phyloP scores from a whole-genome alignment of 2,329 filamentous ascomycete species.

The Bipolaris victoriae region DNA sequence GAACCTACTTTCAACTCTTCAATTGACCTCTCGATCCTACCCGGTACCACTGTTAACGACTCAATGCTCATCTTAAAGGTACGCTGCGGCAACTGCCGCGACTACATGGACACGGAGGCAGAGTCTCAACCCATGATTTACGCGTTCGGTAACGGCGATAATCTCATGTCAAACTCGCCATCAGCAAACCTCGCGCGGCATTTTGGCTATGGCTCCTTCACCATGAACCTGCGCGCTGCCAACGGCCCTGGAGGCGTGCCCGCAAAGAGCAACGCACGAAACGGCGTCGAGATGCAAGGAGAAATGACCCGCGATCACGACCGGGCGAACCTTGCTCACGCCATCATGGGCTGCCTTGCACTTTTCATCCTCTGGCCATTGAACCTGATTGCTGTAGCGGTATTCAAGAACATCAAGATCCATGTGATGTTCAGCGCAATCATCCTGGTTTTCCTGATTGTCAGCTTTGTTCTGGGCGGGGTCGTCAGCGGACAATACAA shows the following conservation, averaged over 20 bases:
- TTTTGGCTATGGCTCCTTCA: slow-evolving; percentile 49
- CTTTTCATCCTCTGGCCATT: slow-evolving; percentile 43
- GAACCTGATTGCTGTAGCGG: slow-evolving; percentile 46
- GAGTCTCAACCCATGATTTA: slow-evolving; percentile 50
- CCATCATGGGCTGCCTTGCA: slow-evolving; percentile 41
- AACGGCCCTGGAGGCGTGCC: slow-evolving; percentile 47
- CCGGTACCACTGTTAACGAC: slow-evolving; percentile 41
- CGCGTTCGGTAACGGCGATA: slow-evolving; percentile 48
- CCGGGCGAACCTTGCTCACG: slow-evolving; percentile 38
- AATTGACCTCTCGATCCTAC: slow-evolving; percentile 38
- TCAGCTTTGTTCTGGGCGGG: slow-evolving; percentile 52
- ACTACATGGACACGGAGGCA: slow-evolving; percentile 42
- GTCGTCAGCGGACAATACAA: slow-evolving; percentile 50
- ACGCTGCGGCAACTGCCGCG: slow-evolving; percentile 49
- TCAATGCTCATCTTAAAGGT: slow-evolving; percentile 48
- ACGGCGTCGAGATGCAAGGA: slow-evolving; percentile 34
- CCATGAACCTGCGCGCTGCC: slow-evolving; percentile 50
- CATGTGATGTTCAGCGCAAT: slow-evolving; percentile 52
- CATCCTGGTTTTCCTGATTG: slow-evolving; percentile 46
- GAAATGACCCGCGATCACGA: slow-evolving; percentile 35
- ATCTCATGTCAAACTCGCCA: slow-evolving; percentile 34
- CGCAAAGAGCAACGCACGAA: slow-evolving; percentile 19
- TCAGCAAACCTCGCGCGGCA: slow-evolving; percentile 49
- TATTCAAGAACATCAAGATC: slow-evolving; percentile 49
- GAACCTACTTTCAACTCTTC: slow-evolving; percentile 45